Base-by-base conservation (phyloP, 83 land plant species). In the Picea abies region DNA sequence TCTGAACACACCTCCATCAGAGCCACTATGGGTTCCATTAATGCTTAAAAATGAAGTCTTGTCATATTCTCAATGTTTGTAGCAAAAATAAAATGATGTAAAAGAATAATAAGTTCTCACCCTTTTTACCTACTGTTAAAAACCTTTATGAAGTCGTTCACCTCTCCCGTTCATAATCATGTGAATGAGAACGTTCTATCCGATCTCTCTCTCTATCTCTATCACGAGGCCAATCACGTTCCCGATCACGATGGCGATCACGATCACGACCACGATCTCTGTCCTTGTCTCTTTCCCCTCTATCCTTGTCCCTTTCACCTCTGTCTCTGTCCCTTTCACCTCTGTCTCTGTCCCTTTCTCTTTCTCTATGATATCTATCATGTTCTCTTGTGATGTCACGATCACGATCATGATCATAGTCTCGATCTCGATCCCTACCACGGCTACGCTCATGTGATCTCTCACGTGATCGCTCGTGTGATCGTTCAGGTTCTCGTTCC, bases 381-480 rank as follows among this genome's bases (percentile, higher is more conserved):
- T 94, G 93, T 39, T 94, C 97, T 68, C 91, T 84, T 71, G 1
- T 14, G 14, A n/a, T 4, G 8, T 89, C 84, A 79, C 86, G 89
- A 58, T 93, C 99, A 26, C 90, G 68, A 20, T n/a, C 26, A 65
- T 65, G 26, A 84, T 65, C 41, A 9, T n/a, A 63, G 41, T 61
- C 61, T 76, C 66, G 92, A 39, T 91, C 96, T 68, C 93, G 88
- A 26, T 90, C 93, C 67, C 95, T 87, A 20, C 82, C 82, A 64
- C 84, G 87, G 26, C 89, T 94, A 44, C 84, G 83, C 62, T 94
- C 94, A 17, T 79, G 89, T 12, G 89, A 84, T 76, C 89, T 90
- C 60, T 94, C 99, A 9, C 91, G 77, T 90, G 89, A 70, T 85
- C 79, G 20, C 90, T 82, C 79, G 85, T 91, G 66, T 93, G 23